Conservation (phyloP, 331 rosid species). For the Rhamnella rubrinervis region DNA sequence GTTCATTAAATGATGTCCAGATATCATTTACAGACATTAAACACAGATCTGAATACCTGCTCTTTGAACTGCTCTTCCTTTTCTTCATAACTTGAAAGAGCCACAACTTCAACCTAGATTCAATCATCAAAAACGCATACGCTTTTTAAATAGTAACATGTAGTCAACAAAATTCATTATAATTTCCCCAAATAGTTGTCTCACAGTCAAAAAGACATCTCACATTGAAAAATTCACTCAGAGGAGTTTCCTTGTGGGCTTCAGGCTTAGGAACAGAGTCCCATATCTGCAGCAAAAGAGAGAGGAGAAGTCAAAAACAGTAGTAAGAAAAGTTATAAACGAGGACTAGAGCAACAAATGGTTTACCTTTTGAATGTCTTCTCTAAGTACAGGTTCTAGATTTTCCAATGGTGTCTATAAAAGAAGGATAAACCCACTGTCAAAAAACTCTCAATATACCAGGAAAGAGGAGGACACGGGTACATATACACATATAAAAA, state of each 20-base stretch:
- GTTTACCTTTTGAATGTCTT: constrained; percentile 92
- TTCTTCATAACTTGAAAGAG: constrained; percentile 97
- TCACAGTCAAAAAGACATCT: constrained; percentile 21
- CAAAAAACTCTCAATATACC: constrained; percentile 19
- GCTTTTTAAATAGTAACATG: background rate
- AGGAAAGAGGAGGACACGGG: constrained; percentile 3
- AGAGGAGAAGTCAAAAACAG: background rate
- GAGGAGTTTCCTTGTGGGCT: constrained; percentile 82
- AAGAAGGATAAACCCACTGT: constrained; percentile 27
- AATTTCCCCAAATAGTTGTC: background rate
- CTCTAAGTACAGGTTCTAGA: constrained; percentile 95
- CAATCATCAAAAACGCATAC: constrained; percentile 31
- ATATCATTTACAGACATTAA: constrained; percentile 9
- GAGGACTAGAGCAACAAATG: constrained; percentile 25
- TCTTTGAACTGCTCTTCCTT: constrained; percentile 94
- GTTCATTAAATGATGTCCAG: background rate
- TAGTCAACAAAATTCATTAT: background rate
- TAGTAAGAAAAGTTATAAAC: background rate
- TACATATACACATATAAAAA: background rate
- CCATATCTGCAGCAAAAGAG: constrained; percentile 68
- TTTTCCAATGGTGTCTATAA: constrained; percentile 92
- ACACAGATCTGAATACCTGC: constrained; percentile 59
- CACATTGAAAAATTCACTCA: constrained; percentile 94
- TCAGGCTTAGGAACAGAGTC: constrained; percentile 97
- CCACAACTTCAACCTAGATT: constrained; percentile 92